Conservation (phyloP, 2,329 filamentous ascomycete genomes). For the Fusarium anguioides region DNA sequence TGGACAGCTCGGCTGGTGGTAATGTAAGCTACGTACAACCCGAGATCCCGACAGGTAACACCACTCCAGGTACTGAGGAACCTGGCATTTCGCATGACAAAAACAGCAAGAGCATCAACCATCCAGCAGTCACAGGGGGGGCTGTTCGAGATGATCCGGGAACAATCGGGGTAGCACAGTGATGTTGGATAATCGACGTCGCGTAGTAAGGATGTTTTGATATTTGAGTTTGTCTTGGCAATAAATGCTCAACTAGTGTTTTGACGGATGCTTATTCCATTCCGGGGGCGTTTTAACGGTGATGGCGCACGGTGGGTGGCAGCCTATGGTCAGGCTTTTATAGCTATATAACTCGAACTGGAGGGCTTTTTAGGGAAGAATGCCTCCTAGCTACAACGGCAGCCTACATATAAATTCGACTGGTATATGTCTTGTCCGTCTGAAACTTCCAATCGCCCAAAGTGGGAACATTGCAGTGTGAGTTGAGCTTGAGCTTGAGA, state of each 20-base stretch:
- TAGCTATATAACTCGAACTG: slow-evolving; percentile 1
- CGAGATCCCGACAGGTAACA: background rate
- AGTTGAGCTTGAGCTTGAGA: no score
- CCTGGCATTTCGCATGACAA: background rate
- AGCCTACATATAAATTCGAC: background rate
- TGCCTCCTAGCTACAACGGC: background rate
- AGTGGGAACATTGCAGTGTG: background rate
- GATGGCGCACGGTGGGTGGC: slow-evolving; percentile 23
- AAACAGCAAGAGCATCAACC: background rate
- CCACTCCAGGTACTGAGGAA: background rate
- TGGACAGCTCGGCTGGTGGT: slow-evolving; percentile 7
- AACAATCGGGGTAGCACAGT: slow-evolving; percentile 16
- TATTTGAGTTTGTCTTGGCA: slow-evolving; percentile 1
- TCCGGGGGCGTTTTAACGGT: slow-evolving; percentile 20
- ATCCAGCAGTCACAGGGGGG: background rate
- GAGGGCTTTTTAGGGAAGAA: background rate
- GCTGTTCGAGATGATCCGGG: background rate
- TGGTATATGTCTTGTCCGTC: background rate
- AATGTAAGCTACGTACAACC: slow-evolving; percentile 9
- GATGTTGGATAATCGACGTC: background rate
- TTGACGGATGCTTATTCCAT: slow-evolving; percentile 3
- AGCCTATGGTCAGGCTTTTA: slow-evolving; percentile 19
- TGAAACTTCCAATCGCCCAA: background rate
- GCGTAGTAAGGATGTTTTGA: background rate
- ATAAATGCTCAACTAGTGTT: slow-evolving; percentile 4